phyloP scores from a whole-genome alignment of 1,284 basidiomycete species.

The Tylopilus sp. region DNA sequence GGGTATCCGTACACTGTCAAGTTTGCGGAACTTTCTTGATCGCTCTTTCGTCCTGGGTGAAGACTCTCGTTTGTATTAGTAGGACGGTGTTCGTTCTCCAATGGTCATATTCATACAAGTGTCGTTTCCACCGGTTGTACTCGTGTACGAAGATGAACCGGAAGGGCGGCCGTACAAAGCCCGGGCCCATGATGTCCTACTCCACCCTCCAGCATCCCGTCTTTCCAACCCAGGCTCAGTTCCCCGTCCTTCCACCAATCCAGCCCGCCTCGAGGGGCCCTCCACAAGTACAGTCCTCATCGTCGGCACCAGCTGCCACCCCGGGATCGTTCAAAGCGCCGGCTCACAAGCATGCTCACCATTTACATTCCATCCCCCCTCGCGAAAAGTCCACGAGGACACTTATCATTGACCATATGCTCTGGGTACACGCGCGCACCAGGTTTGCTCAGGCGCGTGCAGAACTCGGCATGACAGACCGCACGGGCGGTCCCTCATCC shows the following conservation, averaged over 20 bases:
- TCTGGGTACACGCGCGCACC: constrained; percentile 77
- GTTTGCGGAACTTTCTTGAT: constrained; percentile 18
- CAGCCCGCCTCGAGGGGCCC: constrained; percentile 9
- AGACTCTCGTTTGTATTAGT: not conserved
- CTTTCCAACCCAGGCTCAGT: constrained; percentile 19
- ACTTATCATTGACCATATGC: constrained; percentile 75
- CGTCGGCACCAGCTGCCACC: constrained; percentile 8
- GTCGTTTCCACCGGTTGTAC: constrained; percentile 1
- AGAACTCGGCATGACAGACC: constrained; percentile 75
- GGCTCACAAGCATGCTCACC: constrained; percentile 41
- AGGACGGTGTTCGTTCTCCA: not conserved
- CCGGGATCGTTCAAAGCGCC: constrained; percentile 31
- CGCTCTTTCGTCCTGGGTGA: not conserved
- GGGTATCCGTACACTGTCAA: constrained; percentile 5
- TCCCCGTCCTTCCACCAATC: constrained; percentile 18
- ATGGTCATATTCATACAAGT: not conserved
- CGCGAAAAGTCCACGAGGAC: constrained; percentile 75
- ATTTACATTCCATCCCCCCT: constrained; percentile 63
- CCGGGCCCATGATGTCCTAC: constrained; percentile 29
- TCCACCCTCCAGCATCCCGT: constrained; percentile 18
- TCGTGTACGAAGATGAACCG: constrained; percentile 27
- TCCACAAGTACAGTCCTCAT: constrained; percentile 9
- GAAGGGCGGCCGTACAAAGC: constrained; percentile 12
- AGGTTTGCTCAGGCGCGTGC: constrained; percentile 74
- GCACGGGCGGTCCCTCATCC: constrained; percentile 59